Evolutionary conservation across 768 basidiomycete genomes (phyloP).

Genomic region (Leccinum uliginosum): DNA sequence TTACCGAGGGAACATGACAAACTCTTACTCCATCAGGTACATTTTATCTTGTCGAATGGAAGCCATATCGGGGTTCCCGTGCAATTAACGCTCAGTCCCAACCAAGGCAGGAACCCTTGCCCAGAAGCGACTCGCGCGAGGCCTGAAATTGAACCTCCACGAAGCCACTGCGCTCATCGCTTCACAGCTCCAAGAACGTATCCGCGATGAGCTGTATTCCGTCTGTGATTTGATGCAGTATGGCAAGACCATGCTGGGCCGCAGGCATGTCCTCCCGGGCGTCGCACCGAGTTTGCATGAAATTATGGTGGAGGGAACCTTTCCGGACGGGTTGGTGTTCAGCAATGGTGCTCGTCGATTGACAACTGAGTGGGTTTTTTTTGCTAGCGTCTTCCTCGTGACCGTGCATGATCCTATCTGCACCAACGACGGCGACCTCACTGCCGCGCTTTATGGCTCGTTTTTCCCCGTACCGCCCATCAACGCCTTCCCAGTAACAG

Average conservation of each 20-base stretch:
- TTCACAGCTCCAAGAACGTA: slow-evolving; percentile 88
- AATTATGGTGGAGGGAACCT: slow-evolving; percentile 93
- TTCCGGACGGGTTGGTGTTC: slow-evolving; percentile 68
- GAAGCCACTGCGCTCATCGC: slow-evolving; percentile 91
- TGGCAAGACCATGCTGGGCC: slow-evolving; percentile 84
- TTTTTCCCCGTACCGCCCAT: slow-evolving; percentile 79
- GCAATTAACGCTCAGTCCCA: not conserved
- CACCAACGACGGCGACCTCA: slow-evolving; percentile 72
- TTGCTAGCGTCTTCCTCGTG: slow-evolving; percentile 74
- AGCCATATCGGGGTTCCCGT: not conserved
- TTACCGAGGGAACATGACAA: slow-evolving; percentile 34
- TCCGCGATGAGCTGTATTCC: slow-evolving; percentile 82
- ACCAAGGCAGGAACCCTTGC: slow-evolving; percentile 79
- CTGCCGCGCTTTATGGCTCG: slow-evolving; percentile 88
- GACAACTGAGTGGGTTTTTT: not conserved
- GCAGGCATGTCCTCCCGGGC: slow-evolving; percentile 82
- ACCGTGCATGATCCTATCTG: slow-evolving; percentile 95
- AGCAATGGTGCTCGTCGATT: not conserved
- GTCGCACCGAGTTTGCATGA: slow-evolving; percentile 76
- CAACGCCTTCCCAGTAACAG: slow-evolving; percentile 56
- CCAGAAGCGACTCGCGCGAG: slow-evolving; percentile 93
- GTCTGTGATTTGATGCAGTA: slow-evolving; percentile 92
- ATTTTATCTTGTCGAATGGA: not conserved
- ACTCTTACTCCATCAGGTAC: slow-evolving; percentile 66
- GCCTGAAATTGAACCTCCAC: slow-evolving; percentile 77